Evolutionary conservation across 2,329 filamentous ascomycete species (phyloP).

Genomic region (Triangularia verruculosa): DNA sequence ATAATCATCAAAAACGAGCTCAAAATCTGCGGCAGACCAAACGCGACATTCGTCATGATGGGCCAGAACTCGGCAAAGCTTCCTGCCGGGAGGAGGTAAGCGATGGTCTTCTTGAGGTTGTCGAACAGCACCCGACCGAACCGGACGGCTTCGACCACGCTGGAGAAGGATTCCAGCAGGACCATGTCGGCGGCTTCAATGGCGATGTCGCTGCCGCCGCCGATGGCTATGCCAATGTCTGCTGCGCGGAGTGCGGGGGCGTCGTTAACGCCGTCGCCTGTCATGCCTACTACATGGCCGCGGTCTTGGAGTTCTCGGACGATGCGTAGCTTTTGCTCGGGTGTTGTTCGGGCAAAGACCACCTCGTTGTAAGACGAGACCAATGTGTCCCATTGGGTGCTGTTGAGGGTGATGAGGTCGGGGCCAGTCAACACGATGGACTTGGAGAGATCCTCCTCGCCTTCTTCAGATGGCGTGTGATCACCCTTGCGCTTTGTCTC

Average conservation of each 20-base stretch:
- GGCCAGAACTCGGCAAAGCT: conserved; percentile 76
- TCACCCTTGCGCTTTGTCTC: conserved; percentile 25
- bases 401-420: conserved; percentile 63
- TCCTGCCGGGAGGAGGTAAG: conserved; percentile 71
- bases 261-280: conserved; percentile 85
- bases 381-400: conserved; percentile 66
- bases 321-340: conserved; percentile 76
- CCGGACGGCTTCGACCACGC: conserved; percentile 68
- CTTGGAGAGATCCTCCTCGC: conserved; percentile 31
- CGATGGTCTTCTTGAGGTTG: conserved; percentile 73
- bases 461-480: conserved; percentile 16
- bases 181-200: conserved; percentile 81
- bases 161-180: conserved; percentile 70
- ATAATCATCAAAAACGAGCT: conserved; percentile 72
- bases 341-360: conserved; percentile 73
- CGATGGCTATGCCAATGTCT: conserved; percentile 80
- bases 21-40: conserved; percentile 70
- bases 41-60: conserved; percentile 68
- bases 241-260: conserved; percentile 75
- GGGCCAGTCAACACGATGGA: conserved; percentile 64
- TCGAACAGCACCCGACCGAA: conserved; percentile 76
- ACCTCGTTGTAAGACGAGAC: conserved; percentile 64
- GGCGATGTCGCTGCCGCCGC: conserved; percentile 77
- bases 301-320: conserved; percentile 69
- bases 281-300: conserved; percentile 72